Evolutionary conservation across 306 rosid genomes (phyloP), one percentile per base, ranked within the genome.

Genomic region (Pueraria montana): DNA sequence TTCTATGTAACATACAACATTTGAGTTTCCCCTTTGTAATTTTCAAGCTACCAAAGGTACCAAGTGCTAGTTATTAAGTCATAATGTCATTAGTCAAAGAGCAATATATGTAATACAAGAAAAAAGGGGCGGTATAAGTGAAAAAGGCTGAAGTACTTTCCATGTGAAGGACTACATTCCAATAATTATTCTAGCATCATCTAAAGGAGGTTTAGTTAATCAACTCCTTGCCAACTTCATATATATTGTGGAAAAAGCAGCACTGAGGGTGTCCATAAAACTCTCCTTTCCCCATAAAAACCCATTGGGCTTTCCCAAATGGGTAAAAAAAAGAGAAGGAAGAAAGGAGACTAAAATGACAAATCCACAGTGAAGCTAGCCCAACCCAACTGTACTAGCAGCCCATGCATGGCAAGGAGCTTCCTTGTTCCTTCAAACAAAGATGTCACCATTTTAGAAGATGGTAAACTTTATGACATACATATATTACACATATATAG

Each of bases 221-320:
- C 42, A 40, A 84, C 77, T 78, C 83, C 85, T 58, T 77, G 74
- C 24, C 59, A 86, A 62, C 84, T 81, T 65, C 87, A 24, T 67
- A 43, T 72, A 24, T 67, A 43, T 72, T 71, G 80, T 63, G 72
- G 79, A 84, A 84, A 92, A 86, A 81, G 87, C 86, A 83, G 56
- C 63, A 34, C 84, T 52, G 77, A 21, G 78, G 16, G 65, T 48
- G 74, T 82, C 83, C 81, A 82, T 68, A 87, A 82, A 82, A 36
- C 80, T 87, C 83, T 84, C 83, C 78, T 76, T 21, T 78, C 70
- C 87, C 87, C 82, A 71, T 18, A 55, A 84, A 91, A 90, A 87
- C 84, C 86, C 82, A 64, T 81, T 32, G 72, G 88, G 88, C 64
- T 49, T 38, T 18, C 62, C 83, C 82, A 84, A 73, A 72, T 75